phyloP scores from a whole-genome alignment of 2,329 filamentous ascomycete genomes.

The Xenoacremonium recifei region DNA sequence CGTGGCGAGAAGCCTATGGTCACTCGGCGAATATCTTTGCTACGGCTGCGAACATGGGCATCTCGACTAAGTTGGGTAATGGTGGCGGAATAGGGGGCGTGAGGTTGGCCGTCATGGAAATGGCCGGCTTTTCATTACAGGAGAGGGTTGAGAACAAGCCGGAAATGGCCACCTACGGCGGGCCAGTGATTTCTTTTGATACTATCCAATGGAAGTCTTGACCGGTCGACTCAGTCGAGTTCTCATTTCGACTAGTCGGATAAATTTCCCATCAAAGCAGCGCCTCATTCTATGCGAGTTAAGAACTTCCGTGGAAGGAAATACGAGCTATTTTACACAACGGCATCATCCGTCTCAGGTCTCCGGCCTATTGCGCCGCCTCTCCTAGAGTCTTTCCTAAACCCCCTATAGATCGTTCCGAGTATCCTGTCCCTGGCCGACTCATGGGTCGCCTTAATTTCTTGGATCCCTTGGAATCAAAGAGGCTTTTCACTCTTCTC shows the following conservation, averaged over 20 bases:
- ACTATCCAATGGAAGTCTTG: constrained; percentile 35
- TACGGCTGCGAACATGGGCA: constrained; percentile 37
- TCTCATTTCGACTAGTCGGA: too few species aligned
- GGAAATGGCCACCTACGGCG: constrained; percentile 34
- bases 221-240: constrained; percentile 27
- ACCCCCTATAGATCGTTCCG: constrained; percentile 19
- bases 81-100: constrained; percentile 40
- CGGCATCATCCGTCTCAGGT: too few species aligned
- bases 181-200: constrained; percentile 38
- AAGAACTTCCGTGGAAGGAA: too few species aligned
- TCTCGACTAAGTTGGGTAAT: constrained; percentile 28
- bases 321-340: too few species aligned
- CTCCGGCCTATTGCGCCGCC: background rate
- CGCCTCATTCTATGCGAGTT: too few species aligned
- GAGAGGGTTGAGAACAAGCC: constrained; percentile 33
- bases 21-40: constrained; percentile 32
- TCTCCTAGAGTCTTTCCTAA: background rate
- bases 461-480: constrained; percentile 62
- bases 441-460: constrained; percentile 43
- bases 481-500: constrained; percentile 68
- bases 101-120: constrained; percentile 37
- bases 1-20: constrained; percentile 28
- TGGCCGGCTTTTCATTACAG: constrained; percentile 35
- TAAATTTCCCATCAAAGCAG: too few species aligned
- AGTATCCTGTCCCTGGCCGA: constrained; percentile 41